phyloP scores from a whole-genome alignment of 371 early-diverging fungal species.

The Mucor circinelloides region DNA sequence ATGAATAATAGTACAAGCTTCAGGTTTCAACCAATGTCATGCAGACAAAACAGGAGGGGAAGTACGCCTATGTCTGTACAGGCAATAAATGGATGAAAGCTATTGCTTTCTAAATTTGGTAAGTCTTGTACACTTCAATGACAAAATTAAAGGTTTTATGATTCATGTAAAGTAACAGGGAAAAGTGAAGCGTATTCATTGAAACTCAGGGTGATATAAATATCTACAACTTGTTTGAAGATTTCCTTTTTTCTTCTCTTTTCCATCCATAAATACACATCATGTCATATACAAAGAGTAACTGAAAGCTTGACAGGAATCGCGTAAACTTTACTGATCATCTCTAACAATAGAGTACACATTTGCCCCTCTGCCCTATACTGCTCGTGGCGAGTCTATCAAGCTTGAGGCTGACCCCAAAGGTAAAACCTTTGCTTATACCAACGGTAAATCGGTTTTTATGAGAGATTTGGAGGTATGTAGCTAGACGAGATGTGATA shows the following conservation, averaged over 20 bases:
- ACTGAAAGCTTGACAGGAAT: neutral
- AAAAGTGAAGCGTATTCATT: neutral
- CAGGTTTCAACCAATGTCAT: too few relatives aligned
- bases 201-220: slow-evolving; percentile 2
- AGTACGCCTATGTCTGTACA: too few relatives aligned
- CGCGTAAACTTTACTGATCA: neutral
- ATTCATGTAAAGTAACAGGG: too few relatives aligned
- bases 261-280: neutral
- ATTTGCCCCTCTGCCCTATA: slow-evolving; percentile 79
- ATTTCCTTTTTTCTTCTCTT: neutral
- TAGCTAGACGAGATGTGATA: neutral
- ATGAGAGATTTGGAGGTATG: slow-evolving; percentile 83
- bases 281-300: slow-evolving; percentile 13
- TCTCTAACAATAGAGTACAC: slow-evolving; percentile 47
- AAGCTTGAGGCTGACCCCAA: slow-evolving; percentile 87
- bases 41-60: too few relatives aligned
- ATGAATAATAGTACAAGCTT: too few relatives aligned
- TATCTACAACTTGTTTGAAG: neutral
- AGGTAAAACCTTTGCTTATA: slow-evolving; percentile 84
- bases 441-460: slow-evolving; percentile 88
- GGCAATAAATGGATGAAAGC: neutral
- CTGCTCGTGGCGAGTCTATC: slow-evolving; percentile 80
- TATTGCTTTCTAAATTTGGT: neutral
- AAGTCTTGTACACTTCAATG: neutral
- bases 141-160: too few relatives aligned